Conservation (phyloP, 192 early-diverging fungal genomes). For the Dimargaris cristalligena region DNA sequence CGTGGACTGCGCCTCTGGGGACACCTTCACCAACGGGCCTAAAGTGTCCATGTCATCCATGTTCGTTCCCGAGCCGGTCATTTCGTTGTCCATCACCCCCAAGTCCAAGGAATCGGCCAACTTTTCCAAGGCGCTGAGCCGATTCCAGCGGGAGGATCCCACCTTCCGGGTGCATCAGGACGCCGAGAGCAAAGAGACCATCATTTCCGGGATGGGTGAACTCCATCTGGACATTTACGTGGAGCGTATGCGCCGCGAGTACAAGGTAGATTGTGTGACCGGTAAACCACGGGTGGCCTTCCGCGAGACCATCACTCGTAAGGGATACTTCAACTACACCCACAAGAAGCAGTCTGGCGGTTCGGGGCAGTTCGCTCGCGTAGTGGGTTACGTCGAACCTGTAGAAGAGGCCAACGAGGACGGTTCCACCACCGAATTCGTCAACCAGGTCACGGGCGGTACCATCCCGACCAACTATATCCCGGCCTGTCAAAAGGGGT, state of each 20-base stretch:
- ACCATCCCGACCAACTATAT: slow-evolving; percentile 88
- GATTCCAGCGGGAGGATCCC: slow-evolving; percentile 73
- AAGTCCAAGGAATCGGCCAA: slow-evolving; percentile 72
- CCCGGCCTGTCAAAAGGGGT: slow-evolving; percentile 94
- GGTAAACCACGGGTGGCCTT: slow-evolving; percentile 97
- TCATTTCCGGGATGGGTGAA: slow-evolving; percentile 81
- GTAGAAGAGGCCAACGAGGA: slow-evolving; percentile 47
- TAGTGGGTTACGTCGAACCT: slow-evolving; percentile 83
- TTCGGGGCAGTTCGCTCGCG: slow-evolving; percentile 86
- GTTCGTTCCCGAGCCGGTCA: slow-evolving; percentile 93
- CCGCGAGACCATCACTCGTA: slow-evolving; percentile 73
- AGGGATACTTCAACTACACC: slow-evolving; percentile 79
- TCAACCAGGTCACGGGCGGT: slow-evolving; percentile 75
- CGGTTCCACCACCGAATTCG: slow-evolving; percentile 49
- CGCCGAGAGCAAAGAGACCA: slow-evolving; percentile 67
- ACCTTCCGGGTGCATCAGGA: slow-evolving; percentile 72
- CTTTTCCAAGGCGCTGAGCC: slow-evolving; percentile 50
- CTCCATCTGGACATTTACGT: slow-evolving; percentile 85
- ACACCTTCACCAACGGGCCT: slow-evolving; percentile 88
- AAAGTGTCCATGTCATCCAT: slow-evolving; percentile 90
- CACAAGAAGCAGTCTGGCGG: slow-evolving; percentile 99
- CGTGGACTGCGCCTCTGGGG: slow-evolving; percentile 89
- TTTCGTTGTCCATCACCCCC: slow-evolving; percentile 81
- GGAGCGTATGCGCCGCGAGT: slow-evolving; percentile 97
- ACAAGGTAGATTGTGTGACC: slow-evolving; percentile 83